Percentiles rank a stretch among this genome's conserved stretches.
Conservation (phyloP, 257 asterid genomes). For the Solanum ossicruentum region DNA sequence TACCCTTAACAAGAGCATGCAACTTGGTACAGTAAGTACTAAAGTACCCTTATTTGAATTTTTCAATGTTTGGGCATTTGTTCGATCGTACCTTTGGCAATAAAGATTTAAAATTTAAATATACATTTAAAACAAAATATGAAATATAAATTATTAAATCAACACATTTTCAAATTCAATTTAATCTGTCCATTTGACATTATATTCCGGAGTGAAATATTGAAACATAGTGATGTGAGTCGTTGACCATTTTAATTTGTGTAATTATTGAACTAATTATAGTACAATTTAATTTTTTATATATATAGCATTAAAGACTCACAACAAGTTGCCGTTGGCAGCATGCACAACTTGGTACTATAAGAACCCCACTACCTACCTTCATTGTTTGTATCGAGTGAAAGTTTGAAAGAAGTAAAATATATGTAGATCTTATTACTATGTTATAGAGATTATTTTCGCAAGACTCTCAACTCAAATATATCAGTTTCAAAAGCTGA, state of each 20-base stretch:
- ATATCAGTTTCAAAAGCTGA: no score
- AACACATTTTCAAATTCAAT: neutral
- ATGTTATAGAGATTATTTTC: no score
- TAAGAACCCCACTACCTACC: neutral
- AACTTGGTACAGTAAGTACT: neutral
- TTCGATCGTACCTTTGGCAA: neutral
- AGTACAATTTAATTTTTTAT: neutral
- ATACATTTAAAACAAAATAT: neutral
- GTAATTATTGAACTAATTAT: neutral
- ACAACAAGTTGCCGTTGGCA: neutral
- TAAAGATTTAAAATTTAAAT: neutral
- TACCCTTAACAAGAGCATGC: neutral
- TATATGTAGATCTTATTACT: no score
- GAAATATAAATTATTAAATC: neutral
- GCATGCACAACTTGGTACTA: conserved; percentile 1
- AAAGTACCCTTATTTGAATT: neutral
- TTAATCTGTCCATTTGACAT: neutral
- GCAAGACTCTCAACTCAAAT: no score
- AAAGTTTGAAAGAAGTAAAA: no score
- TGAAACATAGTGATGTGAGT: neutral
- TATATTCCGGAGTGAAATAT: neutral
- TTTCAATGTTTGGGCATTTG: neutral
- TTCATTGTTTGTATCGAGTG: neutral
- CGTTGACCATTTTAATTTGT: neutral
- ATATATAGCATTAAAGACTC: neutral